Conservation (phyloP, 208 protist species). For the Acanthamoeba triangularis region DNA sequence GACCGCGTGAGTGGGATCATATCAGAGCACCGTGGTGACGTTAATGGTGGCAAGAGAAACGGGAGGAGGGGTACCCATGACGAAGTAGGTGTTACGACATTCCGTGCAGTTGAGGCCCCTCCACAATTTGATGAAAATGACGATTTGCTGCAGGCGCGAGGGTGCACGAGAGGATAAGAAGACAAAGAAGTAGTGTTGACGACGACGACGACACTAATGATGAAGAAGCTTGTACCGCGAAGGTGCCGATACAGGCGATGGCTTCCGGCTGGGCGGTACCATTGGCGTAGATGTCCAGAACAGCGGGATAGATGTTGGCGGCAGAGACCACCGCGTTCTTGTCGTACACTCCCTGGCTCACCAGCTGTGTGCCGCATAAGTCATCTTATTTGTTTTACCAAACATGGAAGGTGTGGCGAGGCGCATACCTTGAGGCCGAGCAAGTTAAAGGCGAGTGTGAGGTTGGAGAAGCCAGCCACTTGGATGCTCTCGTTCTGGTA, state of each 20-base stretch:
- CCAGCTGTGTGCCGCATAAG: not conserved
- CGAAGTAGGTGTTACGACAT: constrained; percentile 15
- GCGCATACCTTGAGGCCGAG: constrained; percentile 26
- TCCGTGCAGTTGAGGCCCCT: not conserved
- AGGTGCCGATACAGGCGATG: constrained; percentile 59
- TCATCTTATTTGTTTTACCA: not conserved
- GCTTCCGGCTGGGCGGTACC: not conserved
- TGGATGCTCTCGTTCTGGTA: constrained; percentile 68
- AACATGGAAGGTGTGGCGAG: too few relatives aligned
- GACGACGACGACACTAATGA: not conserved
- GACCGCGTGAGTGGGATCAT: not conserved
- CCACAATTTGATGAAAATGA: not conserved
- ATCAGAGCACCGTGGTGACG: not conserved
- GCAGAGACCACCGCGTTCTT: not conserved
- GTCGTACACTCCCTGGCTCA: constrained; percentile 22
- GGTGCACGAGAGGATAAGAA: not conserved
- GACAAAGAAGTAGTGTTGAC: not conserved
- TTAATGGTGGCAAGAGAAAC: not conserved
- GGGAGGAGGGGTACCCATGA: constrained; percentile 12
- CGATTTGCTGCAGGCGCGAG: constrained; percentile 1
- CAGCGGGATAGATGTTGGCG: not conserved
- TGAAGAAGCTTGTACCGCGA: not conserved
- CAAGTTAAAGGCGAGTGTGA: constrained; percentile 51
- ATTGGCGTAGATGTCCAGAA: not conserved
- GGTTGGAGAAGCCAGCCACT: constrained; percentile 34